phyloP scores from a whole-genome alignment of 116 monocot species.

The Iris pallida region DNA sequence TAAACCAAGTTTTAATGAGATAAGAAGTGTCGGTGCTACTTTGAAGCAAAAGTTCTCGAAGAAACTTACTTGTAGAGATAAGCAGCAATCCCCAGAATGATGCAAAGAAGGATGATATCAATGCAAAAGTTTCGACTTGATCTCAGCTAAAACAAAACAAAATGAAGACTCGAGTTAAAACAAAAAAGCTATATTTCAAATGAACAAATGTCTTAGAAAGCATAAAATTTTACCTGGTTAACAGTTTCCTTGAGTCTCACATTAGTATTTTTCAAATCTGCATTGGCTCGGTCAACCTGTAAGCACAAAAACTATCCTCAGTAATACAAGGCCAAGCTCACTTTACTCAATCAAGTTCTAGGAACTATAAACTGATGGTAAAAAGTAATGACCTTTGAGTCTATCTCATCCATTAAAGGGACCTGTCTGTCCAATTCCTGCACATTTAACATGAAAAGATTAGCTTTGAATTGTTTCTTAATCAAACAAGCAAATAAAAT shows the following conservation, averaged over 20 bases:
- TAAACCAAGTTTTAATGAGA: neutral
- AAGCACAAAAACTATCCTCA: constrained; percentile 6
- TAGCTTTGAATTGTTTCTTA: neutral
- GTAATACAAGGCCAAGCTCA: constrained; percentile 3
- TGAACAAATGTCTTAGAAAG: neutral
- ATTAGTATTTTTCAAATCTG: constrained; percentile 95
- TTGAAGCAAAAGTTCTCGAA: neutral
- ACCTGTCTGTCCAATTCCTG: constrained; percentile 99
- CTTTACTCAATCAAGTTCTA: neutral
- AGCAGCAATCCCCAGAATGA: constrained; percentile 81
- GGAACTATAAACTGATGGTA: neutral
- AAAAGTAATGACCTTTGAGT: constrained; percentile 54
- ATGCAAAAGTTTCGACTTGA: constrained; percentile 85
- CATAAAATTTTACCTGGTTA: constrained; percentile 46
- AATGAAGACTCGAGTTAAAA: neutral
- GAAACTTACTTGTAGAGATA: constrained; percentile 74
- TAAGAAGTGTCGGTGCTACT: neutral
- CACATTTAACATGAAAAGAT: constrained; percentile 8
- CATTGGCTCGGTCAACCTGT: constrained; percentile 88
- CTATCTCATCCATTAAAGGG: constrained; percentile 97
- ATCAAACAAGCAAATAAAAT: neutral
- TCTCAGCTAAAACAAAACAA: constrained; percentile 49
- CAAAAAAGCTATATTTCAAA: no score
- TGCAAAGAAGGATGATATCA: constrained; percentile 67
- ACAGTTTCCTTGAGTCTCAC: constrained; percentile 93